A percentile compares a stretch with the other conserved stretches of the same genome.
Conservation (phyloP, 129 eudicot species). For the Rutidosis leptorrhynchoides region DNA sequence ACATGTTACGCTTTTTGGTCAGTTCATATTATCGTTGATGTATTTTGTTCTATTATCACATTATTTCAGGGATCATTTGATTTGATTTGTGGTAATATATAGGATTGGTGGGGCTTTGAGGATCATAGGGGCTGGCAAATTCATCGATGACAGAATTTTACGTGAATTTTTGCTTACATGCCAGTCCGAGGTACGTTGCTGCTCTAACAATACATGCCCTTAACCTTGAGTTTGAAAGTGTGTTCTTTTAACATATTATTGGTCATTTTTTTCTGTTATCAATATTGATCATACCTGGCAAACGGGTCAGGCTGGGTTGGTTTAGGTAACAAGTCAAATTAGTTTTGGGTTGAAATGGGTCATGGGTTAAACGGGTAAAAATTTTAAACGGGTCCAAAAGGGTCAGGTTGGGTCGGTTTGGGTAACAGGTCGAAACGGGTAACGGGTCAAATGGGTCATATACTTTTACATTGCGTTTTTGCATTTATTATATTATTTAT, state of each 20-base stretch:
- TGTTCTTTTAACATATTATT: background rate
- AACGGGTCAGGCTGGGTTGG: too few relatives aligned
- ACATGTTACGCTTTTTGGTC: conserved; percentile 97
- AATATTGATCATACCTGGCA: too few relatives aligned
- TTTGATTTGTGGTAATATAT: conserved; percentile 15
- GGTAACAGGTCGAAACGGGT: too few relatives aligned
- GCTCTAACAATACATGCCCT: background rate
- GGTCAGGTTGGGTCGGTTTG: too few relatives aligned
- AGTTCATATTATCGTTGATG: conserved; percentile 18
- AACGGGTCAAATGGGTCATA: too few relatives aligned
- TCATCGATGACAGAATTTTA: conserved; percentile 48
- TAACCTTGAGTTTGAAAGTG: background rate
- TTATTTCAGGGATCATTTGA: background rate
- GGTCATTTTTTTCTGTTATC: background rate
- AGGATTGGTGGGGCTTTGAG: conserved; percentile 87
- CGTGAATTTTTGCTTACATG: conserved; percentile 68
- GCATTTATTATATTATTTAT: too few relatives aligned
- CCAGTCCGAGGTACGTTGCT: conserved; percentile 69
- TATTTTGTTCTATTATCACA: background rate
- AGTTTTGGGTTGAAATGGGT: too few relatives aligned
- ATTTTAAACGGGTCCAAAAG: too few relatives aligned
- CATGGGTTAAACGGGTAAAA: too few relatives aligned
- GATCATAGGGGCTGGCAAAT: conserved; percentile 73
- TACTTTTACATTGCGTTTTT: too few relatives aligned
- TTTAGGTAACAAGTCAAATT: too few relatives aligned